These are phyloP conservation scores for Orbilia javanica DNA, from an alignment of 2,329 filamentous ascomycete species.

Conservation along the genomic window DNA sequence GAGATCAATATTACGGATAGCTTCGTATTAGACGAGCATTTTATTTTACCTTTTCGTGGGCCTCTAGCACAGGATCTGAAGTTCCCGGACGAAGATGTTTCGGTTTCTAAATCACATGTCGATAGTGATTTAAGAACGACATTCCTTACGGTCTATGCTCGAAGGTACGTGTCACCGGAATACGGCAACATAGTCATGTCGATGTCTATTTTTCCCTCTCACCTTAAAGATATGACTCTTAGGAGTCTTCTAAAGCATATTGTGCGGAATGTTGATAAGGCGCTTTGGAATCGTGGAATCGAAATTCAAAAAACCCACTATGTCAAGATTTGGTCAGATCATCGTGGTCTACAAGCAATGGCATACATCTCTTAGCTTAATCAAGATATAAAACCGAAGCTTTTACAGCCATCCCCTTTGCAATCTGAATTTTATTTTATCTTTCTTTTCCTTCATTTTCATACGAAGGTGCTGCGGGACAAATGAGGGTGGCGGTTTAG, in stretches of 20 bases:
- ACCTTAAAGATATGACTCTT: constrained; percentile 5
- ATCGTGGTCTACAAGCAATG: neutral
- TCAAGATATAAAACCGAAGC: neutral
- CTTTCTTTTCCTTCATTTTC: too few relatives aligned
- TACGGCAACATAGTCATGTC: neutral
- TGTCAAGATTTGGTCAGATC: neutral
- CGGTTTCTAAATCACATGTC: neutral
- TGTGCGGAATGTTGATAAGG: neutral
- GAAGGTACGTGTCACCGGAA: neutral
- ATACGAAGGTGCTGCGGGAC: too few relatives aligned
- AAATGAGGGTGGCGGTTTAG: too few relatives aligned
- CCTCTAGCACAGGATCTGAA: neutral
- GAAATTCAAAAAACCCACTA: neutral
- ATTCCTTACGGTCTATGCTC: neutral
- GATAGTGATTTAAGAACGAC: constrained; percentile 19
- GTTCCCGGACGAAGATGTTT: neutral
- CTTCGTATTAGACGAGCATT: constrained; percentile 2
- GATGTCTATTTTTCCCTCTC: constrained; percentile 4
- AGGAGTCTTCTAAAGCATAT: neutral
- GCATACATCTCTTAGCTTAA: neutral
- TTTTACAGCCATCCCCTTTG: too few relatives aligned
- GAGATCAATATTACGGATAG: neutral
- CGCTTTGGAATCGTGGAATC: neutral
- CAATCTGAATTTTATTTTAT: too few relatives aligned
- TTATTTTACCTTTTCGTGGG: neutral